Percentiles rank a stretch among this genome's conserved stretches.
phyloP scores from a whole-genome alignment of 306 rosid species.

The Alnus rubra region DNA sequence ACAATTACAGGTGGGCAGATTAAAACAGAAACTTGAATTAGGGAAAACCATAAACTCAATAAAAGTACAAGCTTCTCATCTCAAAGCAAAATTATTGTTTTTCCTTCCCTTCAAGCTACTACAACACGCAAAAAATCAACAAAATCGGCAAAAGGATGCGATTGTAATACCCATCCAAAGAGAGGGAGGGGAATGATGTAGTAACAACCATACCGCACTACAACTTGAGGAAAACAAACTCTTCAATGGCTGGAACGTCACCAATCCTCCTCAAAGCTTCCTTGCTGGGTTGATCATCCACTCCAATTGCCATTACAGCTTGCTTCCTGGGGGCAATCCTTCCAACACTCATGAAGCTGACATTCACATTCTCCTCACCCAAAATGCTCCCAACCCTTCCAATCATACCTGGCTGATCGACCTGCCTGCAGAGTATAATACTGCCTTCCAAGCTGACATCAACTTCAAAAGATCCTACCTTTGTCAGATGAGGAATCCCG shows the following conservation, averaged over 20 bases:
- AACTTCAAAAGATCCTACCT: constrained; percentile 95
- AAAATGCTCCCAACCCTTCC: constrained; percentile 84
- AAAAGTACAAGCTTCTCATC: constrained; percentile 5
- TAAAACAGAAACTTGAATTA: neutral
- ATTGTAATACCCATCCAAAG: constrained; percentile 30
- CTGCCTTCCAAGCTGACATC: constrained; percentile 96
- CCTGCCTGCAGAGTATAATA: constrained; percentile 92
- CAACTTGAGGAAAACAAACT: constrained; percentile 89
- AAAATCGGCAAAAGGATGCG: constrained; percentile 39
- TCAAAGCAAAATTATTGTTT: constrained; percentile 40
- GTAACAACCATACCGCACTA: constrained; percentile 31
- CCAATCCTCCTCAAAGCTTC: constrained; percentile 82
- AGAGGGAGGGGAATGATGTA: neutral
- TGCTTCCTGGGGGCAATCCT: constrained; percentile 98
- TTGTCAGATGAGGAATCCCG: constrained; percentile 85
- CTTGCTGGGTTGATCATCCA: constrained; percentile 81
- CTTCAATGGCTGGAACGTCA: constrained; percentile 80
- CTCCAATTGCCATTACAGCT: constrained; percentile 99
- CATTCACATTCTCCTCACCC: constrained; percentile 92
- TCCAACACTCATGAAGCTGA: constrained; percentile 98
- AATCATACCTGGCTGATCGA: constrained; percentile 97
- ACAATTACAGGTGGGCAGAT: neutral
- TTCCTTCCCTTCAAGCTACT: constrained; percentile 25
- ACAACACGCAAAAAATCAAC: constrained; percentile 27
- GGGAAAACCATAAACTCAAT: neutral